Percentiles rank a stretch among this genome's conserved stretches.
These are phyloP conservation scores for Diaporthe caulivora DNA, from an alignment of 2,329 filamentous ascomycete species.

Conservation along the genomic window DNA sequence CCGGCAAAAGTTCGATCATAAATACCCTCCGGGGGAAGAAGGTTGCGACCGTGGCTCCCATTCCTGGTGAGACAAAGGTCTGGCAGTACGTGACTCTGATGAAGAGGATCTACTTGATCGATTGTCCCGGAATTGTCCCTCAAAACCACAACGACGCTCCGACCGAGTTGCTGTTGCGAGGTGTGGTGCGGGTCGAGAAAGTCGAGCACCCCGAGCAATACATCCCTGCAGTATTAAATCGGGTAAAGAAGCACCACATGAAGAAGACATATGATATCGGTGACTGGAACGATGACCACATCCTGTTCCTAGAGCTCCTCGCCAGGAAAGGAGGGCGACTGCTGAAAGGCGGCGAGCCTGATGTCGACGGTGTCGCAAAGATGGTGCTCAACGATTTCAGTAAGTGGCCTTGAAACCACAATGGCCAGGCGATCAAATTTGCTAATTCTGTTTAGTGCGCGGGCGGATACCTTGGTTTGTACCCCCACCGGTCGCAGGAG, in stretches of 20 bases:
- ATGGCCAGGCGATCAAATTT: not conserved
- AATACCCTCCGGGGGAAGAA: conserved; percentile 96
- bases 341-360: conserved; percentile 92
- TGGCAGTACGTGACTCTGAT: conserved; percentile 91
- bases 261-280: conserved; percentile 93
- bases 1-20: conserved; percentile 96
- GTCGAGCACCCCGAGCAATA: conserved; percentile 98
- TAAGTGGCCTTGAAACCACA: not conserved
- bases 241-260: conserved; percentile 88
- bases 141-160: conserved; percentile 87
- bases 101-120: conserved; percentile 91
- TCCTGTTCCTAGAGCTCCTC: conserved; percentile 87
- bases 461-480: conserved; percentile 98
- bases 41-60: conserved; percentile 92
- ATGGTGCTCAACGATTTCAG: conserved; percentile 96
- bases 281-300: conserved; percentile 80
- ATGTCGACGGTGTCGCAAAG: conserved; percentile 94
- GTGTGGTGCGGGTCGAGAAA: conserved; percentile 94
- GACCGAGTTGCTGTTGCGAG: conserved; percentile 88
- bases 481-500: conserved; percentile 74
- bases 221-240: conserved; percentile 83
- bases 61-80: conserved; percentile 96
- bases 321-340: conserved; percentile 89
- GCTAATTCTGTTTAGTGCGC: conserved; percentile 60
- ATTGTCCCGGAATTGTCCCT: conserved; percentile 96